Evolutionary conservation across 139 green algal species (phyloP), one percentile per base, ranked within the genome.

Genomic region (Medakamo hakoo): DNA sequence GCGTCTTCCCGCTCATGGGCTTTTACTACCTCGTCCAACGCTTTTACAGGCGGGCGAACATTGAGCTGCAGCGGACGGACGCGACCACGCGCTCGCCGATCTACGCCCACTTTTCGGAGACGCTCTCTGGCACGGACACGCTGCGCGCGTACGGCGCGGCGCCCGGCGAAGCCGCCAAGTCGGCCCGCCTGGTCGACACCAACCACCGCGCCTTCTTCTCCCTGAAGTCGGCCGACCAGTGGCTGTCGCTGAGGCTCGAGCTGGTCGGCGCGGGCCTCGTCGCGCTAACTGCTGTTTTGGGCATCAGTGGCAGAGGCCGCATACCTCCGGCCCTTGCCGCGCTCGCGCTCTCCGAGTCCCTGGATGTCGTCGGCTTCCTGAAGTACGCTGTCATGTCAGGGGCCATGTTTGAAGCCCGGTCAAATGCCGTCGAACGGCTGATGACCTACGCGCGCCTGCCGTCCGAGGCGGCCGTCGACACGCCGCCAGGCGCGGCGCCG

Each of bases 351-450:
- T 76, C 81, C 55, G 84, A 90, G 72, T 78, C 84, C 3, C 73
- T 88, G 59, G 85, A 95, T 60, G 78, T 96, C 4, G 92, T 88
- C 5, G 66, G 78, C 57, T 87, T 87, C 78, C 76, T 96, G 14
- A 94, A 88, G 72, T 80, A 85, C 29, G 74, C 79, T 25, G 87
- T 94, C 29, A 84, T 76, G 27, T 85, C 81, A 55, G 79, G 80
- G 9, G 83, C 84, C 57, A 84, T 87, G 78, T 82, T 86, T 25
- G 89, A 96, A 78, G 75, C 77, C 18, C 77, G 93, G 57, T 90
- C 97, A 78, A 97, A 97, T 78, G 82, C 77, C 4, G 90, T 97
- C 30, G 90, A 97, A 76, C 79, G 90, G 9, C 80, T 96, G n/a
- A 63, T 82, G 29, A 71, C 82, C 63, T 95, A 95, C 73, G 70